Evolutionary conservation across 1,139 yeast species (phyloP).

Genomic region (Suhomyces chickasaworum): DNA sequence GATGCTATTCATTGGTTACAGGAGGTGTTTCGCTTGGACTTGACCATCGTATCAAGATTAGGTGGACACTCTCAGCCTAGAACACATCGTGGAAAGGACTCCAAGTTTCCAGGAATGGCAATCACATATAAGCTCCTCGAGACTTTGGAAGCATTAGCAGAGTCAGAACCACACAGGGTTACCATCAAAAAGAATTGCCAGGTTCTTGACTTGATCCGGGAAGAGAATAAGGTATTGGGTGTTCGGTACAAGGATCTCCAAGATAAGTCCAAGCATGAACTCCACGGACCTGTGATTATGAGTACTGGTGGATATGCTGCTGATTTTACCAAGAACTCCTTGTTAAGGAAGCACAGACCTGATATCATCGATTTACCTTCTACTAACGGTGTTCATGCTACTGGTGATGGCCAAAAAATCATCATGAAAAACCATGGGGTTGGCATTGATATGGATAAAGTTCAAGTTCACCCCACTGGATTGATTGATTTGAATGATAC

Average conservation of each 20-base stretch:
- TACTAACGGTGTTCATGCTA: constrained; percentile 73
- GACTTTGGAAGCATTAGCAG: constrained; percentile 51
- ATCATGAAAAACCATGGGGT: constrained; percentile 60
- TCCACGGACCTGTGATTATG: constrained; percentile 63
- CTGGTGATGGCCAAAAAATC: constrained; percentile 75
- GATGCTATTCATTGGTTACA: constrained; percentile 76
- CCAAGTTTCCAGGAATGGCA: constrained; percentile 76
- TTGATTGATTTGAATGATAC: constrained; percentile 65
- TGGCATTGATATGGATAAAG: constrained; percentile 72
- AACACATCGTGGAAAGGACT: constrained; percentile 70
- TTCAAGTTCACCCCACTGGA: constrained; percentile 85
- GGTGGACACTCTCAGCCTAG: constrained; percentile 78
- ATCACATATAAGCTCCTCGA: constrained; percentile 65
- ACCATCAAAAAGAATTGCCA: constrained; percentile 55
- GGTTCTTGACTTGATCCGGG: constrained; percentile 53
- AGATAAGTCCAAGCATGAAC: constrained; percentile 33
- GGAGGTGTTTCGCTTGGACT: constrained; percentile 57
- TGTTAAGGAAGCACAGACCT: constrained; percentile 59
- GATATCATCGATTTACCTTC: constrained; percentile 65
- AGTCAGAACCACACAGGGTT: constrained; percentile 53
- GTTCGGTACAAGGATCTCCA: constrained; percentile 50
- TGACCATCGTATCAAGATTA: constrained; percentile 65
- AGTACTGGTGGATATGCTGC: constrained; percentile 83
- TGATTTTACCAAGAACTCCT: constrained; percentile 54
- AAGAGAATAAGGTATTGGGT: constrained; percentile 41